A percentile compares a stretch with the other conserved stretches of the same genome.
These are phyloP conservation scores for Pulveroboletus sp. DNA, from an alignment of 768 basidiomycete species.

Conservation along the genomic window DNA sequence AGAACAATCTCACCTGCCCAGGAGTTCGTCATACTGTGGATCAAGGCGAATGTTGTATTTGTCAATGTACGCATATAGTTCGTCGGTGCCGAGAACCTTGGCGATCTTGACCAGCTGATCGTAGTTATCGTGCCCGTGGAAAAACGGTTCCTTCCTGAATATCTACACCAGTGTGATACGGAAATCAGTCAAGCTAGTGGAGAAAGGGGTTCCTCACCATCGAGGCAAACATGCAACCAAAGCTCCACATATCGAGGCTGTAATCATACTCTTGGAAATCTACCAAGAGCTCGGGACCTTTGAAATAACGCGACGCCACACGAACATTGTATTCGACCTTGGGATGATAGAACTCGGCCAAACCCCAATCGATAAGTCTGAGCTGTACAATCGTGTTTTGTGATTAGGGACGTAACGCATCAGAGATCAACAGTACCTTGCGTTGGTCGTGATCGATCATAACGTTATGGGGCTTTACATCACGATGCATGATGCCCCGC, in stretches of 20 bases:
- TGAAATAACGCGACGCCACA: constrained; percentile 96
- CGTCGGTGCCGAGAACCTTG: constrained; percentile 96
- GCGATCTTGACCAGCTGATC: constrained; percentile 98
- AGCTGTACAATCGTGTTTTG: constrained; percentile 47
- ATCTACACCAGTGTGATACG: constrained; percentile 51
- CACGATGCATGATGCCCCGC: constrained; percentile 97
- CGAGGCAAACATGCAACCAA: constrained; percentile 97
- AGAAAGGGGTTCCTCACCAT: constrained; percentile 59
- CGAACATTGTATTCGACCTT: constrained; percentile 98
- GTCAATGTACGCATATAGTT: constrained; percentile 86
- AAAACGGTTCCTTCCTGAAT: constrained; percentile 98
- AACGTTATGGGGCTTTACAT: constrained; percentile 98
- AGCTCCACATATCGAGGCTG: constrained; percentile 97
- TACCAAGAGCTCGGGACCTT: constrained; percentile 93
- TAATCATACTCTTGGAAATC: constrained; percentile 99
- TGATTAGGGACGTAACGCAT: constrained; percentile 6
- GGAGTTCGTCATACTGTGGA: constrained; percentile 91
- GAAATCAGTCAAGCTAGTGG: neutral
- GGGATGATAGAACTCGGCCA: constrained; percentile 98
- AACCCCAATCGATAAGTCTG: constrained; percentile 96
- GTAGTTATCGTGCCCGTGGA: constrained; percentile 99
- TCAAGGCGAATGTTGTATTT: constrained; percentile 96
- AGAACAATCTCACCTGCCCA: constrained; percentile 66
- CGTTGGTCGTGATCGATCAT: constrained; percentile 99
- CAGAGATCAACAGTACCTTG: constrained; percentile 51